Base-by-base conservation (phyloP, 2,329 filamentous ascomycete genomes). In the Dothidotthia symphoricarpi region DNA sequence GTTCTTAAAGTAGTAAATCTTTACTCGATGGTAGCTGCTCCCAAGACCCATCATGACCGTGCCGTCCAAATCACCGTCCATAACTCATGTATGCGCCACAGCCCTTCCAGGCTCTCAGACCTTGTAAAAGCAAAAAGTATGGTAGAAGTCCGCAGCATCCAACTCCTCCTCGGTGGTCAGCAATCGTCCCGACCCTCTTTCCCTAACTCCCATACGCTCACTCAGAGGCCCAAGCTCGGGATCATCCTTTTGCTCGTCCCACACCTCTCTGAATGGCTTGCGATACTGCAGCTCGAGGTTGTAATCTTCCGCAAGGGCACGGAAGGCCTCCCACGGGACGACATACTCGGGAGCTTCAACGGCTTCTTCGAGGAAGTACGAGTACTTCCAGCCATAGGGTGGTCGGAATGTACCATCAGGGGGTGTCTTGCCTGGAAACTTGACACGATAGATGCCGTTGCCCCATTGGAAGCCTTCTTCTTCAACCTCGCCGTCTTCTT, bases 291-390 rank as follows among this genome's bases (percentile, higher is more conserved):
- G 71, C 66, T 98, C 93, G 6, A 98, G 80, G 56, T 96, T 96
- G 75, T 91, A 98, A 63, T 97, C 90, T 63, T 96, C 90, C 13
- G 93, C 93, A 56, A 97, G 74, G 6, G 88, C 90, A 69, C 93
- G 87, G 72, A 98, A 97, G 1, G 89, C 90, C 65, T 95, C 90
- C 91, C 93, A 98, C 0, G 93, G 93, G 1, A 98, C 93, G 1
- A 98, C 91, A 63, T 95, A 98, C 71, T 98, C 93, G 2, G 93
- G 91, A 61, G 90, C 87, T 65, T 97, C 91, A 14, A 98, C 93
- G 0, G 93, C 93, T 69, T 98, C 93, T 57, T 93, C 84, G 39
- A 98, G 81, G 67, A 89, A 95, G 73, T 95, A 98, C 61, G 82
- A 95, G 71, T 98, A 98, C 68, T 93, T 95, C 90, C 93, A 97